Evolutionary conservation across 139 green algal species (phyloP), one percentile per base, ranked within the genome.

Genomic region (Picochlorum sp.): DNA sequence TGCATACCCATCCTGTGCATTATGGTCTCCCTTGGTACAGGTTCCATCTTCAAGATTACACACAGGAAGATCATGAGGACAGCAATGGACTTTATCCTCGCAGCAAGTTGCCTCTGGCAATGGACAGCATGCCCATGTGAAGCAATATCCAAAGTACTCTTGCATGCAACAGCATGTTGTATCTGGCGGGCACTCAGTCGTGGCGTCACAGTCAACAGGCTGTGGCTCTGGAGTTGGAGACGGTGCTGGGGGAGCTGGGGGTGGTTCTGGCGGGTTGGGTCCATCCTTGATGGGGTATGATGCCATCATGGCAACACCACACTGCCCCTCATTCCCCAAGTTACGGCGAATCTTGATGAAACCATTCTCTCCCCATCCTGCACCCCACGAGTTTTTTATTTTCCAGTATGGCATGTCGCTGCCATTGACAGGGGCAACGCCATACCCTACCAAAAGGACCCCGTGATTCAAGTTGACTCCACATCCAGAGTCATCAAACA

Each of bases 351-450:
- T 56, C 32, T 76, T 75, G 63, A 98, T 95, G 87, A 92, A 97
- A 38, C 92, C 92, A 1, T 74, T 49, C 62, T 96, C 88, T 49
- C 91, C 91, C 91, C 91, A 97, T 56, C 56, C 68, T n/a, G 23
- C 46, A 18, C 92, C 91, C 94, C 93, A 98, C 8, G 75, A 90
- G 82, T 99, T 99, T 80, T 98, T 98, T 4, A 98, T 80, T 11
- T 95, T 85, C 85, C 87, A 98, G 84, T 94, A 98, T 46, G 69
- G 56, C 46, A 73, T 51, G 38, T 76, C 68, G 1, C 41, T 65
- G 9, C 61, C 75, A 57, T 66, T 66, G 13, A 71, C 71, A 26
- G 66, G 37, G 6, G 59, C 56, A 14, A 61, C 76, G 66, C 83
- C 89, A 68, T 97, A 99, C 21, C 94, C 94, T 8, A 96, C 91